Evolutionary conservation across 768 basidiomycete genomes (phyloP).

Genomic region (Naganishia randhawae): DNA sequence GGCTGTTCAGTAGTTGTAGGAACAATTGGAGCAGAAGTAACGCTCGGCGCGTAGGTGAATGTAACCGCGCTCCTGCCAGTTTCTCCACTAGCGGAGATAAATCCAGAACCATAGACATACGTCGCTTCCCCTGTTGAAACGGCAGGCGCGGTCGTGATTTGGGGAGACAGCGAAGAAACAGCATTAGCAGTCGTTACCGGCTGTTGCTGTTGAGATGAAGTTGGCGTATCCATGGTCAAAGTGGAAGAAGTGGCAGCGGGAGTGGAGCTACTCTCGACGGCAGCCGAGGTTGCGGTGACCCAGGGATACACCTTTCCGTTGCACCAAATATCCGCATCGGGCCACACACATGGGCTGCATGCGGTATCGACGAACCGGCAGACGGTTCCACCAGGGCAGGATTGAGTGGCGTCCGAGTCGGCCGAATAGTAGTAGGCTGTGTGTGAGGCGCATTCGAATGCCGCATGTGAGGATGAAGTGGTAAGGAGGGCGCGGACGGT

Average conservation of each 20-base stretch:
- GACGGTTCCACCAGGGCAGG: slow-evolving; percentile 15
- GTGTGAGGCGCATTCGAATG: slow-evolving; percentile 9
- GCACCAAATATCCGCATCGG: slow-evolving; percentile 19
- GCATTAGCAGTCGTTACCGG: neutral
- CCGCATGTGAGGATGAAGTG: slow-evolving; percentile 5
- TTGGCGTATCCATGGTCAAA: neutral
- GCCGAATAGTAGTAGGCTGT: slow-evolving; percentile 9
- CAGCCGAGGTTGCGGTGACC: neutral
- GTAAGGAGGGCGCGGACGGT: slow-evolving; percentile 1
- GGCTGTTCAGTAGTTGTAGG: neutral
- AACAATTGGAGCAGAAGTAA: neutral
- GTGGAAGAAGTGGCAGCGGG: neutral
- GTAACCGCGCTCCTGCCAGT: slow-evolving; percentile 24
- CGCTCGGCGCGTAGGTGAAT: slow-evolving; percentile 20
- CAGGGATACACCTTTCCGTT: neutral
- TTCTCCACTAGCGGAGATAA: slow-evolving; percentile 8
- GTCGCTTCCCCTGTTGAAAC: neutral
- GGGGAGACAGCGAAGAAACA: neutral
- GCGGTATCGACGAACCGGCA: slow-evolving; percentile 16
- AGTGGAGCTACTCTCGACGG: neutral
- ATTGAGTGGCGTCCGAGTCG: neutral
- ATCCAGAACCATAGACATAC: slow-evolving; percentile 15
- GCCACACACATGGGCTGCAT: slow-evolving; percentile 19
- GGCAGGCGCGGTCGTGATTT: neutral
- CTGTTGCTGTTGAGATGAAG: neutral